Conservation (phyloP, 331 rosid species). For the Quercus phellos region DNA sequence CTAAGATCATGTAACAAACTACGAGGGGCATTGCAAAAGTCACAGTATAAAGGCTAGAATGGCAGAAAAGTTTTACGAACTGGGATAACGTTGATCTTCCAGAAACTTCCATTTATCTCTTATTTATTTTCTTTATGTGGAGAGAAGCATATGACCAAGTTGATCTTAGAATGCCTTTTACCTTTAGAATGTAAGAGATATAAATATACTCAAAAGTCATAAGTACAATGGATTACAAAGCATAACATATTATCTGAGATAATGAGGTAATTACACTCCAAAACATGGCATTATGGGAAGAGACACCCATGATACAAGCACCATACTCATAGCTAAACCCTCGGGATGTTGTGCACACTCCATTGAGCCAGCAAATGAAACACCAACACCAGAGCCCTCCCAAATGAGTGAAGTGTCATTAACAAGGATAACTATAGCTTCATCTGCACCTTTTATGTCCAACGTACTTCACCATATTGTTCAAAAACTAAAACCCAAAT, state of each 20-base stretch:
- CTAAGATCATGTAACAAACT: background rate
- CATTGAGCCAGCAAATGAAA: conserved; percentile 94
- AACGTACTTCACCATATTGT: conserved; percentile 92
- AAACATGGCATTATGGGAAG: conserved; percentile 95
- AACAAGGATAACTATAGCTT: conserved; percentile 81
- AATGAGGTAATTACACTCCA: conserved; percentile 97
- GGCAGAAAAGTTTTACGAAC: background rate
- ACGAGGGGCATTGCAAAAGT: background rate
- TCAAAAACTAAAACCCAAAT: conserved; percentile 71
- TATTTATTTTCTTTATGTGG: background rate
- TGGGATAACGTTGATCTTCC: background rate
- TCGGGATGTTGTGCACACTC: conserved; percentile 99
- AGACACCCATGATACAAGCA: conserved; percentile 95
- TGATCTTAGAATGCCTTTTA: background rate
- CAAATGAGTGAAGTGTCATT: conserved; percentile 97
- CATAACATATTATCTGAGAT: conserved; percentile 68
- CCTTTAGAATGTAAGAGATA: conserved; percentile 4
- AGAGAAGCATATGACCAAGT: background rate
- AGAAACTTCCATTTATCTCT: background rate
- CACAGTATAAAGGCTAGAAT: background rate
- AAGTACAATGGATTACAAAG: background rate
- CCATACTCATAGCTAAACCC: conserved; percentile 98
- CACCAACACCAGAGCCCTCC: conserved; percentile 97
- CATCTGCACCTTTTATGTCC: conserved; percentile 98
- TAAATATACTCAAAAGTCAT: background rate